Evolutionary conservation across 106 monocot species (phyloP).

Genomic region (Acanthochlamys bracteata): DNA sequence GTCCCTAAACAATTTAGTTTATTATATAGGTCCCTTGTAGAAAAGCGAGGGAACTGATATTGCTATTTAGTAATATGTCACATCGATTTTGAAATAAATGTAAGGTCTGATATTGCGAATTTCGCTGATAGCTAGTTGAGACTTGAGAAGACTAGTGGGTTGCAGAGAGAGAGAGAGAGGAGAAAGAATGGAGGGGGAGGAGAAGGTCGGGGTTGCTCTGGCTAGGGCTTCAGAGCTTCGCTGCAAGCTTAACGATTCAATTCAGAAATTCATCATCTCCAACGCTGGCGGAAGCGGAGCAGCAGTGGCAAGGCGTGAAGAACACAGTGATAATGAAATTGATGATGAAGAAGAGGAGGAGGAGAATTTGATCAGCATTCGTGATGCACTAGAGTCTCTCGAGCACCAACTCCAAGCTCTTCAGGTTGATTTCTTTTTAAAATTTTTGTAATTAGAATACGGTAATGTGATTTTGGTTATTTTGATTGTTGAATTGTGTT

Average conservation of each 20-base stretch:
- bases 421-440: slow-evolving; percentile 18
- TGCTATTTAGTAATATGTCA: too few relatives aligned
- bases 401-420: slow-evolving; percentile 39
- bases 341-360: slow-evolving; percentile 18
- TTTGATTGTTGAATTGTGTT: too few relatives aligned
- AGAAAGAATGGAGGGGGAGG: slow-evolving; percentile 37
- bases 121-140: too few relatives aligned
- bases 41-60: too few relatives aligned
- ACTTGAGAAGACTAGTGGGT: too few relatives aligned
- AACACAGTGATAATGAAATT: neutral
- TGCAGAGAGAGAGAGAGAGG: neutral
- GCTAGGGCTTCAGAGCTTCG: slow-evolving; percentile 33
- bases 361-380: slow-evolving; percentile 26
- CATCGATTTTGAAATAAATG: too few relatives aligned
- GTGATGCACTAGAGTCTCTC: slow-evolving; percentile 37
- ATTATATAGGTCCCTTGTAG: too few relatives aligned
- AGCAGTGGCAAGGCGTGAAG: neutral
- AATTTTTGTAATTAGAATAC: neutral
- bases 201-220: slow-evolving; percentile 27
- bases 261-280: neutral
- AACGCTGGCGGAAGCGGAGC: slow-evolving; percentile 3
- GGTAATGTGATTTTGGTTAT: neutral
- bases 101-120: too few relatives aligned
- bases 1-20: too few relatives aligned
- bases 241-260: slow-evolving; percentile 27